Evolutionary conservation across 1,284 basidiomycete species (phyloP), one percentile per base, ranked within the genome.

Genomic region (Tylopilus sp.): DNA sequence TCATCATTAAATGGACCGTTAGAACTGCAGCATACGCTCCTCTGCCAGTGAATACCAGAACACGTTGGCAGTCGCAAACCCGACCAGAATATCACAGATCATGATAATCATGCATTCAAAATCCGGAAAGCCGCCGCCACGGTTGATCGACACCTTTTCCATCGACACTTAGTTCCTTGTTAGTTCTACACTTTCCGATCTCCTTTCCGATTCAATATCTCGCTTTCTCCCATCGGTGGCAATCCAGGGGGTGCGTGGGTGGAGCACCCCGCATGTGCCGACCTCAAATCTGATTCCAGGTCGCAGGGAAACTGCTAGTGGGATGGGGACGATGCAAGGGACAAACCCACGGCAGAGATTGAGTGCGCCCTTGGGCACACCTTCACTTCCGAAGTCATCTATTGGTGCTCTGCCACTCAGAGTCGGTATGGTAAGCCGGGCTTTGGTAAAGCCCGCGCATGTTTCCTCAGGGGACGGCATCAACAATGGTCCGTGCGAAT

Each of bases 381-480:
- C 92, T 82, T 18, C 91, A 82, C 67, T 97, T 94, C 36, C 92
- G 81, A 1, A 97, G 75, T 2, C 94, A 82, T 68, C 97, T 97
- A 64, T 97, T 94, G n/a, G 54, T 43, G 40, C 26, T 41, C 39
- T 61, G 57, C 65, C 68, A 70, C 38, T 61, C 59, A 44, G 64
- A 61, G 39, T 70, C 59, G 2, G 57, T 37, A 15, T 61, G 47
- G 28, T 53, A 63, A 12, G 49, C 60, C 2, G 62, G 56, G 38
- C 52, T 41, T 47, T 57, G 61, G 33, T 55, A 63, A 9, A 66
- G 28, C 29, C 65, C 57, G 13, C 42, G 44, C 41, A 67, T 13
- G 41, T 64, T 64, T 11, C 61, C 65, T 65, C n/a, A n/a, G n/a
- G n/a, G 16, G 9, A 25, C 3, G 19, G 43, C 1, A 30, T 57